Conservation (phyloP, 345 rosid genomes). For the Populus davidiana region DNA sequence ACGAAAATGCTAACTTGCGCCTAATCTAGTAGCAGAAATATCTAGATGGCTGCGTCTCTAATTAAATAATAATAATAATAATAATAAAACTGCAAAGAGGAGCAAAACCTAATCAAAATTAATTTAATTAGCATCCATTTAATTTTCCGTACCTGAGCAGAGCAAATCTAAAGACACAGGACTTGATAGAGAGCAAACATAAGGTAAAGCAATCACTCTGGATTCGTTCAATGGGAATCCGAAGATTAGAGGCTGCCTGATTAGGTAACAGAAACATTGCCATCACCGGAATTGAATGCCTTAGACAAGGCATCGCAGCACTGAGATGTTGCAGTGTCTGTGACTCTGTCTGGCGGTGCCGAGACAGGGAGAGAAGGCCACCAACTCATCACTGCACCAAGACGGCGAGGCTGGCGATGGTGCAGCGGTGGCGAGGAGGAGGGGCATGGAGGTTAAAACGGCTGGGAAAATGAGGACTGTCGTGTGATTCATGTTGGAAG, state of each 20-base stretch:
- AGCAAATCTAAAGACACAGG: constrained; percentile 36
- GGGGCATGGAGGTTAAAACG: constrained; percentile 15
- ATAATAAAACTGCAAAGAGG: background rate
- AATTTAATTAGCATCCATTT: background rate
- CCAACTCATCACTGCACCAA: constrained; percentile 50
- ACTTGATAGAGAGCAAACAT: constrained; percentile 32
- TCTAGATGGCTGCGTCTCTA: background rate
- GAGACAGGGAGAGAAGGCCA: constrained; percentile 74
- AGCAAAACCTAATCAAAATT: too few species aligned
- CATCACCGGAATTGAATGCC: constrained; percentile 32
- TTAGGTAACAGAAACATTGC: constrained; percentile 69
- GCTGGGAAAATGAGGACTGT: background rate
- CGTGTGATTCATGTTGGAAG: background rate
- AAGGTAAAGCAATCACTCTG: constrained; percentile 51
- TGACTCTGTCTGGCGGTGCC: constrained; percentile 53
- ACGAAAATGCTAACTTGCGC: background rate
- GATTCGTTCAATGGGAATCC: constrained; percentile 73
- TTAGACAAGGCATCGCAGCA: constrained; percentile 65
- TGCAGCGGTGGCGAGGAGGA: constrained; percentile 14
- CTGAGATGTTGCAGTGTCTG: constrained; percentile 32
- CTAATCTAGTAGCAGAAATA: background rate
- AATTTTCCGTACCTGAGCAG: constrained; percentile 44
- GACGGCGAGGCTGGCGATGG: constrained; percentile 26
- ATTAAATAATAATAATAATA: background rate
- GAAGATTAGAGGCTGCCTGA: constrained; percentile 57